Conservation (phyloP, 441 rosid species). For the Populus hybrid region DNA sequence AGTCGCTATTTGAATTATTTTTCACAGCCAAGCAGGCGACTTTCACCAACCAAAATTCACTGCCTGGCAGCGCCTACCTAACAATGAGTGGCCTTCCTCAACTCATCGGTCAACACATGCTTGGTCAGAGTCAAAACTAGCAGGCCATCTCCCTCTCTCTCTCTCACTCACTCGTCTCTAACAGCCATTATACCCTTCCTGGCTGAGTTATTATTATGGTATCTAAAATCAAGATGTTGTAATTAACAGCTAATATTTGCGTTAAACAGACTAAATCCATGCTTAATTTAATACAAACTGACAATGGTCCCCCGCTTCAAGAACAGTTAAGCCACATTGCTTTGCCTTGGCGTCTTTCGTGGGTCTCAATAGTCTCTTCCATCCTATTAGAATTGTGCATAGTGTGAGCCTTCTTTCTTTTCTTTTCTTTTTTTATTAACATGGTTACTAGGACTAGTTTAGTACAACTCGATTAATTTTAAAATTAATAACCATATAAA, state of each 20-base stretch:
- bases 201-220: not conserved
- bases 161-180: not conserved
- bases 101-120: not conserved
- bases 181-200: not conserved
- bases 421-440: too few relatives aligned
- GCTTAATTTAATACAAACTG: not conserved
- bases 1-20: too few relatives aligned
- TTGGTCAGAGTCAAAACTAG: not conserved
- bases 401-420: not conserved
- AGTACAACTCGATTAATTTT: too few relatives aligned
- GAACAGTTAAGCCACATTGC: slow-evolving; percentile 1
- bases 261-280: slow-evolving; percentile 15
- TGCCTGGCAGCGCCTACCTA: not conserved
- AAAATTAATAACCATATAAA: too few relatives aligned
- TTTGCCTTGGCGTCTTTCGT: slow-evolving; percentile 16
- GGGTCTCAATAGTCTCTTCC: slow-evolving; percentile 18
- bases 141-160: not conserved
- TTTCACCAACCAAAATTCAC: not conserved
- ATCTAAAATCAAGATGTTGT: not conserved
- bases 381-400: not conserved
- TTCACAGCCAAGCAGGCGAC: too few relatives aligned
- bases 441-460: not conserved
- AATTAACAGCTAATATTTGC: slow-evolving; percentile 18
- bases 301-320: not conserved
- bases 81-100: not conserved